These are phyloP conservation scores for Aspergillus pseudotamarii DNA, from an alignment of 2,329 filamentous ascomycete genomes.

Conservation along the genomic window DNA sequence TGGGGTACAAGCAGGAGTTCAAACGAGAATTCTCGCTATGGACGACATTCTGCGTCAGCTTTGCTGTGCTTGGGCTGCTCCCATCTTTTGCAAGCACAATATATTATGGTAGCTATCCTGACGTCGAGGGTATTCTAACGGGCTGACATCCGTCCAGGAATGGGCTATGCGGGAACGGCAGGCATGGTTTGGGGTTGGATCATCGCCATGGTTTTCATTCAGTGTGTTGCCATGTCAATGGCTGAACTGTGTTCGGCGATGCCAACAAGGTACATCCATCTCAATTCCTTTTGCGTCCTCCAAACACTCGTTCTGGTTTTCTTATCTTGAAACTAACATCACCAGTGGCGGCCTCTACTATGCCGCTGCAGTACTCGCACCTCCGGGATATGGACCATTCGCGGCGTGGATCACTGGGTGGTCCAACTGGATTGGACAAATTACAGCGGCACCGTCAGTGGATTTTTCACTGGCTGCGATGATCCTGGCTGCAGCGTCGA, in stretches of 20 bases:
- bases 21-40: slow-evolving; percentile 73
- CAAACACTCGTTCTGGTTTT: background rate
- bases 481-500: slow-evolving; percentile 72
- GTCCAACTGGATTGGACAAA: slow-evolving; percentile 70
- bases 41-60: slow-evolving; percentile 74
- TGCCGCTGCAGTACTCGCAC: slow-evolving; percentile 70
- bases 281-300: background rate
- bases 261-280: slow-evolving; percentile 60
- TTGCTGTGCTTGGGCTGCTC: slow-evolving; percentile 71
- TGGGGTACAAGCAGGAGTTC: slow-evolving; percentile 63
- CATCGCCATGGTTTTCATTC: slow-evolving; percentile 71
- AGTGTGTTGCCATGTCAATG: slow-evolving; percentile 69
- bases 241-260: slow-evolving; percentile 74
- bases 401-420: slow-evolving; percentile 71
- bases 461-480: slow-evolving; percentile 69
- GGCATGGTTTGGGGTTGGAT: slow-evolving; percentile 79
- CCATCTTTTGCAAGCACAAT: slow-evolving; percentile 73
- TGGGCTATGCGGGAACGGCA: slow-evolving; percentile 59
- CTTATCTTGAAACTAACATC: background rate
- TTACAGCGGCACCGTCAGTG: slow-evolving; percentile 67
- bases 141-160: slow-evolving; percentile 29
- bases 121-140: background rate
- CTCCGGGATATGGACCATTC: slow-evolving; percentile 65
- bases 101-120: slow-evolving; percentile 62
- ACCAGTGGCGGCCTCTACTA: slow-evolving; percentile 70